Conservation (phyloP, 331 rosid species). For the Quercus tomentella region DNA sequence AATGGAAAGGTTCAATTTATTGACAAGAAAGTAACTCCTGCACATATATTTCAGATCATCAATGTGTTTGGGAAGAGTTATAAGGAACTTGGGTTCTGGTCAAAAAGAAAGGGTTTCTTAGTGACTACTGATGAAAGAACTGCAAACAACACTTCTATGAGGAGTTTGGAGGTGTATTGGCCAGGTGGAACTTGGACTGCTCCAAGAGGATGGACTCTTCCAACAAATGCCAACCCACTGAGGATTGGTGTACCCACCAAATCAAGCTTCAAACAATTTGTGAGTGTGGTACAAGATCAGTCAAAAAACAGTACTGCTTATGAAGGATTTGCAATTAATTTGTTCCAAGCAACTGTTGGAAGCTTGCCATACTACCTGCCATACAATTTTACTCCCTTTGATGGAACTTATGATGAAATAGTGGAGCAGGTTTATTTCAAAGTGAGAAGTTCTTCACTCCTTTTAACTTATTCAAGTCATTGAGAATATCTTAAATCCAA, state of each 20-base stretch:
- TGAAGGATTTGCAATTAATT: conserved; percentile 32
- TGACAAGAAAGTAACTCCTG: conserved; percentile 15
- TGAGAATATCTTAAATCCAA: too few relatives aligned
- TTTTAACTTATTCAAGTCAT: too few relatives aligned
- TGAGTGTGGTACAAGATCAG: conserved; percentile 8
- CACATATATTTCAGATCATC: conserved; percentile 23
- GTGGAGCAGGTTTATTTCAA: conserved; percentile 28
- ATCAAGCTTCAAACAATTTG: conserved; percentile 19
- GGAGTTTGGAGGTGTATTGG: conserved; percentile 15
- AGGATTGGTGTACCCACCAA: conserved; percentile 32
- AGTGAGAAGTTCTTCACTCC: conserved; percentile 9
- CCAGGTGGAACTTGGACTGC: conserved; percentile 18
- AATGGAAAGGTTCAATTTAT: conserved; percentile 31
- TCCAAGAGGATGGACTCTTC: conserved; percentile 20
- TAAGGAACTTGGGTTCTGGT: conserved; percentile 46
- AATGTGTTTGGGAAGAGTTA: conserved; percentile 38
- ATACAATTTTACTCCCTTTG: conserved; percentile 15
- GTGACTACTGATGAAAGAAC: not conserved
- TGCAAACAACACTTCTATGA: conserved; percentile 2
- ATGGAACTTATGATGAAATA: conserved; percentile 27
- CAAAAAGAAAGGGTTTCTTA: conserved; percentile 28
- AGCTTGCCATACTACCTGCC: conserved; percentile 19
- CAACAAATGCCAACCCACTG: conserved; percentile 11
- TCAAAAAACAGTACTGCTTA: not conserved
- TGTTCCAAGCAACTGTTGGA: conserved; percentile 17